phyloP scores from a whole-genome alignment of 768 basidiomycete genomes.

The Agaricus blazei region DNA sequence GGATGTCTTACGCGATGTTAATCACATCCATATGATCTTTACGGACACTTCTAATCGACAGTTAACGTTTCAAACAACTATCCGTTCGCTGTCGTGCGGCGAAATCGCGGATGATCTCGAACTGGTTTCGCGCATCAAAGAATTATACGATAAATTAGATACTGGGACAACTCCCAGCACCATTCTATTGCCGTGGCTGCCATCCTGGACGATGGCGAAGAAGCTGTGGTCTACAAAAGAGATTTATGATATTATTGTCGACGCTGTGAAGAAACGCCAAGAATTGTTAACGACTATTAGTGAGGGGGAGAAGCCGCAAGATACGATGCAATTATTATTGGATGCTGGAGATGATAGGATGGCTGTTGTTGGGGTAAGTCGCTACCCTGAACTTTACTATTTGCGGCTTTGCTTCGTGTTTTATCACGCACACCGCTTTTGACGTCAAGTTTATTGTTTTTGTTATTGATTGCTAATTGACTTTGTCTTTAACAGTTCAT shows the following conservation, averaged over 20 bases:
- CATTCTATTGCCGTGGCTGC: slow-evolving; percentile 73
- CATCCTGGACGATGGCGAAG: slow-evolving; percentile 64
- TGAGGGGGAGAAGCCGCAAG: slow-evolving; percentile 53
- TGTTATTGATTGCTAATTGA: slow-evolving; percentile 10
- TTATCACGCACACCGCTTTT: not conserved
- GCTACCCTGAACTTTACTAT: slow-evolving; percentile 3
- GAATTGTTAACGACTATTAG: slow-evolving; percentile 15
- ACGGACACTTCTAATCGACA: slow-evolving; percentile 16
- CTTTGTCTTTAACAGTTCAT: slow-evolving; percentile 50
- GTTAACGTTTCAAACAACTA: slow-evolving; percentile 71
- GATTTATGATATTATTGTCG: slow-evolving; percentile 65
- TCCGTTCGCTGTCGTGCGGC: slow-evolving; percentile 59
- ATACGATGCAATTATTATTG: slow-evolving; percentile 71
- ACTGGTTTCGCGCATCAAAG: slow-evolving; percentile 56
- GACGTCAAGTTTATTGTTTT: slow-evolving; percentile 1
- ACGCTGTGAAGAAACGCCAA: slow-evolving; percentile 52
- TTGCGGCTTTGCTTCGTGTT: not conserved
- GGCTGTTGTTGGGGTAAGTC: slow-evolving; percentile 63
- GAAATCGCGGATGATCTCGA: slow-evolving; percentile 67
- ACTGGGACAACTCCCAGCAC: slow-evolving; percentile 67
- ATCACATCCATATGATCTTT: not conserved
- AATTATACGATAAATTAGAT: slow-evolving; percentile 65
- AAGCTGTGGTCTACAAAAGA: slow-evolving; percentile 71
- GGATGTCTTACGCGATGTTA: not conserved
- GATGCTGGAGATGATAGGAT: slow-evolving; percentile 65